A percentile compares a stretch with the other conserved stretches of the same genome.
Evolutionary conservation across 352 stramenopile species (phyloP).

Genomic region (Albugo candida): DNA sequence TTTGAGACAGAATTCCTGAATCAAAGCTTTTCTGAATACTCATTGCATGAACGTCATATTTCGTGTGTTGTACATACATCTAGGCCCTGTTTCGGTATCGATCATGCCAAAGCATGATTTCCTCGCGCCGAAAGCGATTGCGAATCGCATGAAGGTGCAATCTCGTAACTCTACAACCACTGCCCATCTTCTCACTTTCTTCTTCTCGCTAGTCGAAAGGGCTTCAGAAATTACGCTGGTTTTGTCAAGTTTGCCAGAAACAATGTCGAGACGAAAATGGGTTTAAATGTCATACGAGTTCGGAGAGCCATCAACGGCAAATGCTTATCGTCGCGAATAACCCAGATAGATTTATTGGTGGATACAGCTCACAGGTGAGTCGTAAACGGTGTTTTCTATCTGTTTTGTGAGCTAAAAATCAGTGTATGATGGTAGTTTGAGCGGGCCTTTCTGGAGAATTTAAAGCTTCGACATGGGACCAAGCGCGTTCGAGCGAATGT

Average conservation of each 20-base stretch:
- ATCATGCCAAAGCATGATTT: constrained; percentile 74
- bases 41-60: too few species aligned
- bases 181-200: neutral
- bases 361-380: constrained; percentile 59
- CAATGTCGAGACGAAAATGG: constrained; percentile 99
- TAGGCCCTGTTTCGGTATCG: too few species aligned
- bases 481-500: constrained; percentile 93
- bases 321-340: constrained; percentile 97
- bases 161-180: neutral
- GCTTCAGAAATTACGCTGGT: constrained; percentile 97
- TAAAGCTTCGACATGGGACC: constrained; percentile 86
- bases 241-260: constrained; percentile 98
- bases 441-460: constrained; percentile 86
- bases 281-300: constrained; percentile 98
- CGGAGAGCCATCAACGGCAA: constrained; percentile 94
- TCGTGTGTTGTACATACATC: too few species aligned
- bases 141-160: constrained; percentile 69
- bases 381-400: neutral
- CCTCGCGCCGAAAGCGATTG: constrained; percentile 69
- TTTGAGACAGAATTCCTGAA: too few species aligned
- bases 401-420: neutral
- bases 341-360: constrained; percentile 85
- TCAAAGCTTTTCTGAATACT: too few species aligned
- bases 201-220: constrained; percentile 62
- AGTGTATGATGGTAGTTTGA: constrained; percentile 77